phyloP scores from a whole-genome alignment of 75 land plant species.

The Chamaecyparis obtusa region DNA sequence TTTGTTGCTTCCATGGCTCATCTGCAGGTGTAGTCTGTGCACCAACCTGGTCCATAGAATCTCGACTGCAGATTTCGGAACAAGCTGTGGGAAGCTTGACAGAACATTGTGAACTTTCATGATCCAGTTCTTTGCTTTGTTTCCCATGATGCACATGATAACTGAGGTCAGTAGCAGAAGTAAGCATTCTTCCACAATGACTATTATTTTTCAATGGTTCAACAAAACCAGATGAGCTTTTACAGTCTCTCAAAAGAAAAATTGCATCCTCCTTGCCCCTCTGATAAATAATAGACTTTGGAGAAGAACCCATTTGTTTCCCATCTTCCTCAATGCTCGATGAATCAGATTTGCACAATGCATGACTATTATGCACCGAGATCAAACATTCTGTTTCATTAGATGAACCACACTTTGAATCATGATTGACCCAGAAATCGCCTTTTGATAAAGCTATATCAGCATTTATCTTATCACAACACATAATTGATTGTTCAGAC shows the following conservation, averaged over 20 bases:
- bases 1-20: not conserved
- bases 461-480: not conserved
- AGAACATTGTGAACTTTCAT: constrained; percentile 4
- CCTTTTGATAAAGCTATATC: not conserved
- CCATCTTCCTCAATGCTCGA: not conserved
- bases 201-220: not conserved
- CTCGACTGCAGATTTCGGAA: not conserved
- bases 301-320: not conserved
- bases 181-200: not conserved
- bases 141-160: not conserved
- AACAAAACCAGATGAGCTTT: constrained; percentile 1
- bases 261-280: not conserved
- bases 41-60: not conserved
- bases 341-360: not conserved
- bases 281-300: not conserved
- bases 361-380: not conserved
- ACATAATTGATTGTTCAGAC: not conserved
- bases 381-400: not conserved
- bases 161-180: not conserved
- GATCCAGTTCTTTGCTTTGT: not conserved
- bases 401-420: not conserved
- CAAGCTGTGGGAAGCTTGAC: not conserved
- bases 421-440: not conserved
- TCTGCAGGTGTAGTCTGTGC: not conserved
- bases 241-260: constrained; percentile 6